Evolutionary conservation across 2,329 filamentous ascomycete species (phyloP), one percentile per base, ranked within the genome.

Genomic region (Paecilomyces sp.): DNA sequence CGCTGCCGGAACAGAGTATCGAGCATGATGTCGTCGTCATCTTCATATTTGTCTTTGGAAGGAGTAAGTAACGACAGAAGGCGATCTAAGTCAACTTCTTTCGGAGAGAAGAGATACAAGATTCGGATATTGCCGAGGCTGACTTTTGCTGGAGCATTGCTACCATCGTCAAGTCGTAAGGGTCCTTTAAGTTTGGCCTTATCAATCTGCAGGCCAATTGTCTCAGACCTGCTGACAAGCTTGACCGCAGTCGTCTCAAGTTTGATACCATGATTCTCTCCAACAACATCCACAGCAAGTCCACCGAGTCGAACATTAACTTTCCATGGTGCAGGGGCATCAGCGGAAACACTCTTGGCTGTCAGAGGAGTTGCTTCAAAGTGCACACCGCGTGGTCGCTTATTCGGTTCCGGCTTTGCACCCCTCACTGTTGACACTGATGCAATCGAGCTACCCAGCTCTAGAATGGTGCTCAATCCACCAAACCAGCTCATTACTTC

Each of bases 21-120:
- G 24, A 99, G 85, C 81, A 99, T 87, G 61, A 99, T 96, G 68
- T 97, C 93, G 66, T 97, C 91, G 61, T 95, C 90, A 54, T 87
- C 86, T 62, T 93, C 88, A 67, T 94, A 97, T 63, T 92, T 91
- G 72, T 94, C 87, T 64, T 92, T 94, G 0, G 92, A 96, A 0
- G 94, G 95, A 6, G 90, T 96, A 58, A 99, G 90, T 57, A 99
- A 82, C 57, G 90, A 88, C 0, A 99, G 78, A 1, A 99, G 81
- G 34, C 88, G 85, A 68, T 92, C 89, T 0, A 99, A 80, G 72
- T 99, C 94, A 18, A 82, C 79, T 65, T 96, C 88, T 62, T 88
- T 88, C 0, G 94, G 93, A 0, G 83, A 76, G 62, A 83, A 82
- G 1, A 91, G 75, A 67, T 90, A 96, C 60, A 93, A 88, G 25